Evolutionary conservation across 805 yeast species (phyloP).

Genomic region (Metschnikowia koreensis): DNA sequence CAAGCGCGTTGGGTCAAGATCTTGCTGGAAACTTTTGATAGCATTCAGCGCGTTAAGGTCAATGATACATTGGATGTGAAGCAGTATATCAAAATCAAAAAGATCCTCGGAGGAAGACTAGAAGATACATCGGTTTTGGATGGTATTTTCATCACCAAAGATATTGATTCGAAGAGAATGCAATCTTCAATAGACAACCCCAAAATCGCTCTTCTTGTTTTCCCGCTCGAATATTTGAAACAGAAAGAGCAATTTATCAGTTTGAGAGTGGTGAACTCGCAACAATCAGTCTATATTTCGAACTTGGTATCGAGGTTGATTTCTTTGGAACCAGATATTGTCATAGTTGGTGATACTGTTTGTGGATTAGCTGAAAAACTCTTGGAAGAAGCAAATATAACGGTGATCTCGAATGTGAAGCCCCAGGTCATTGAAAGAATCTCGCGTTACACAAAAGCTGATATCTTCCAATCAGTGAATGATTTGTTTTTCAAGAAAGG

Average conservation of each 20-base stretch:
- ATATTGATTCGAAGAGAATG: constrained; percentile 79
- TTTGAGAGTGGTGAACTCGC: constrained; percentile 78
- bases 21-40: constrained; percentile 27
- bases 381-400: constrained; percentile 69
- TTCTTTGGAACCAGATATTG: constrained; percentile 72
- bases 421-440: constrained; percentile 78
- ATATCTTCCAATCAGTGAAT: constrained; percentile 82
- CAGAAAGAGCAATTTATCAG: constrained; percentile 79
- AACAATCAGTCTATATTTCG: constrained; percentile 79
- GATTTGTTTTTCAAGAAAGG: constrained; percentile 65
- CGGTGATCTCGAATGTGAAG: constrained; percentile 79
- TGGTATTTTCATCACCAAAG: constrained; percentile 84
- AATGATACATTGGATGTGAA: constrained; percentile 81
- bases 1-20: constrained; percentile 66
- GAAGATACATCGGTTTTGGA: constrained; percentile 60
- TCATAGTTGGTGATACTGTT: constrained; percentile 75
- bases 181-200: constrained; percentile 62
- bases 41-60: constrained; percentile 34
- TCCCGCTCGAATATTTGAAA: constrained; percentile 82
- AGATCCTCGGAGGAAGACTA: constrained; percentile 72
- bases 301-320: constrained; percentile 77
- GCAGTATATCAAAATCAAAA: constrained; percentile 84
- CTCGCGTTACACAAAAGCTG: constrained; percentile 77
- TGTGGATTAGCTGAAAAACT: constrained; percentile 78
- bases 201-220: constrained; percentile 75